Evolutionary conservation across 352 stramenopile species (phyloP).

Genomic region (Hyaloperonospora arabidopsidis): DNA sequence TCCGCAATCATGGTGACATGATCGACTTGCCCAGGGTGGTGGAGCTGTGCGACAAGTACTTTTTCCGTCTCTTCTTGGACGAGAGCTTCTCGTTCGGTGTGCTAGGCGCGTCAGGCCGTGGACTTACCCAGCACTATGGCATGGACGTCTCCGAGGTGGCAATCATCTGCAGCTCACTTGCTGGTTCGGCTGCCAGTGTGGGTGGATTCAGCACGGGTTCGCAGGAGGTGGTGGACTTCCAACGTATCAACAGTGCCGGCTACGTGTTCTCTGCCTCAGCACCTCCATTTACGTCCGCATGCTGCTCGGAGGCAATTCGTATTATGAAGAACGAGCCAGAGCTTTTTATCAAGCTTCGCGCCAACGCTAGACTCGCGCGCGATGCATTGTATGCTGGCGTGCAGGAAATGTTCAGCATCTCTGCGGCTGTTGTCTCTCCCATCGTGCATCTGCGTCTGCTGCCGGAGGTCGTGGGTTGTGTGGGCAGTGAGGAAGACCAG

Average conservation of each 20-base stretch:
- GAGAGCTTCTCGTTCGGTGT: slow-evolving; percentile 92
- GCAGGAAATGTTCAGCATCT: slow-evolving; percentile 39
- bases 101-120: slow-evolving; percentile 85
- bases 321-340: slow-evolving; percentile 77
- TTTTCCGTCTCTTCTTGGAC: slow-evolving; percentile 82
- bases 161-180: slow-evolving; percentile 92
- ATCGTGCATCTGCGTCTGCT: slow-evolving; percentile 63
- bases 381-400: slow-evolving; percentile 35
- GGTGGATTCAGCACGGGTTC: slow-evolving; percentile 95
- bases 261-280: slow-evolving; percentile 98
- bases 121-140: slow-evolving; percentile 78
- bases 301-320: slow-evolving; percentile 76
- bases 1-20: slow-evolving; percentile 95
- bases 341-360: slow-evolving; percentile 58
- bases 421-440: slow-evolving; percentile 54
- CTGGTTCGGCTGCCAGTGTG: slow-evolving; percentile 89
- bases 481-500: slow-evolving; percentile 43
- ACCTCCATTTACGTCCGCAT: slow-evolving; percentile 92
- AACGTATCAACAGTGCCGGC: slow-evolving; percentile 94
- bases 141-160: slow-evolving; percentile 79
- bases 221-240: slow-evolving; percentile 96
- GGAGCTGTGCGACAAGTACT: slow-evolving; percentile 86
- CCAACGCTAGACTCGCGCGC: slow-evolving; percentile 58
- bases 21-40: slow-evolving; percentile 90
- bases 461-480: slow-evolving; percentile 29